phyloP scores from a whole-genome alignment of 2,329 filamentous ascomycete genomes.

The Aspergillus neoniger region DNA sequence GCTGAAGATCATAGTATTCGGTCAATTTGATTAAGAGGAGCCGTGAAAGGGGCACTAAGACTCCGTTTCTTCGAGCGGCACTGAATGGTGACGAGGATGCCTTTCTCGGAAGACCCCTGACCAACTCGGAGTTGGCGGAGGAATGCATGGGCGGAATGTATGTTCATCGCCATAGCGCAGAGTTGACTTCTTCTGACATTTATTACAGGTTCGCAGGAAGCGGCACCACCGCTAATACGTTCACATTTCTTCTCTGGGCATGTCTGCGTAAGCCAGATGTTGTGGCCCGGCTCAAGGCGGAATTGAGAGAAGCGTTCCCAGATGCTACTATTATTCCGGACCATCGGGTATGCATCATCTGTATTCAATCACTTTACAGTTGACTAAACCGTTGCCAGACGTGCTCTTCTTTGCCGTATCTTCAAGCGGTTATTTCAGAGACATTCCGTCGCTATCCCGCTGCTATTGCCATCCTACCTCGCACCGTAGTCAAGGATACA shows the following conservation, averaged over 20 bases:
- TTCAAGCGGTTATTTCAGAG: conserved; percentile 3
- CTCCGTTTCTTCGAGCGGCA: neutral
- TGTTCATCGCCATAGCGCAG: neutral
- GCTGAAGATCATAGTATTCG: neutral
- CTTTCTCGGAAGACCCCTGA: neutral
- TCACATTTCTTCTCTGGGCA: neutral
- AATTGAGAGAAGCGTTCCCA: neutral
- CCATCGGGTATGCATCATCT: neutral
- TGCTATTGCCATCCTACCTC: neutral
- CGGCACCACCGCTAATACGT: neutral
- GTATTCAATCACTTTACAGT: too few species aligned
- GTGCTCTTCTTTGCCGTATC: neutral
- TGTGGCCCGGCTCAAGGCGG: neutral
- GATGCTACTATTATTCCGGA: neutral
- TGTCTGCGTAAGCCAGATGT: neutral
- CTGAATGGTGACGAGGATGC: neutral
- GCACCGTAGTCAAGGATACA: neutral
- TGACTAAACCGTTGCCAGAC: neutral
- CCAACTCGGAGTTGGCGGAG: neutral
- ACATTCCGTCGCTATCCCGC: neutral
- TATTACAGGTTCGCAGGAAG: neutral
- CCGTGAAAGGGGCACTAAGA: neutral
- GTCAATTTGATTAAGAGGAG: neutral
- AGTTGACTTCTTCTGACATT: neutral
- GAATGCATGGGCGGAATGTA: conserved; percentile 5